Conservation (phyloP, 23 red algal species). For the Pyropia yezoensis region DNA sequence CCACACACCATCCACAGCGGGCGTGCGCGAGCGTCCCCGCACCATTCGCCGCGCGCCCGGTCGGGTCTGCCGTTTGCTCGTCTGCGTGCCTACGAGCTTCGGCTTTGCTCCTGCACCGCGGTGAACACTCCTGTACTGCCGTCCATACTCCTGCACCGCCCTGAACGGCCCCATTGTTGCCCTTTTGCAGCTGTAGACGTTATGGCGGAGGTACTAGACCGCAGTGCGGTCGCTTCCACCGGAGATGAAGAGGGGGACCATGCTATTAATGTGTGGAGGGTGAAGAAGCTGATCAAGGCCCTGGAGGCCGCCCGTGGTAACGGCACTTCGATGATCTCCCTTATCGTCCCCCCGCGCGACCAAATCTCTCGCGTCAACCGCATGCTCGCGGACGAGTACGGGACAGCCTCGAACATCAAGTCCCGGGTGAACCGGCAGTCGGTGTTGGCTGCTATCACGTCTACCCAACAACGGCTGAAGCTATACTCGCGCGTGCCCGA, state of each 20-base stretch:
- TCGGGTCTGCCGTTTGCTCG: no score
- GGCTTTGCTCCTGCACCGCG: no score
- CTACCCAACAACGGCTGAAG: constrained; percentile 98
- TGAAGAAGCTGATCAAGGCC: constrained; percentile 98
- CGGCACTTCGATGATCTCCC: constrained; percentile 97
- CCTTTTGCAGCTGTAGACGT: no score
- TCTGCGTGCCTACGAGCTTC: no score
- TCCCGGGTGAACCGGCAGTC: constrained; percentile 98
- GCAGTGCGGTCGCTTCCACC: no score
- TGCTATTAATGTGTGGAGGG: constrained; percentile 82
- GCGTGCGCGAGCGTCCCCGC: no score
- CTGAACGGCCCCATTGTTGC: no score
- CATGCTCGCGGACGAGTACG: constrained; percentile 88
- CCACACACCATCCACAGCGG: no score
- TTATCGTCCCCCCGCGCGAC: constrained; percentile 90
- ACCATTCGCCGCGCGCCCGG: no score
- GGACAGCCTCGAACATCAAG: constrained; percentile 99
- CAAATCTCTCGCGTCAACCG: constrained; percentile 76
- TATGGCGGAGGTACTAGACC: no score
- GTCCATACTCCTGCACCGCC: no score
- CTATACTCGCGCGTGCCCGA: constrained; percentile 80
- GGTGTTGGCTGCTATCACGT: constrained; percentile 92
- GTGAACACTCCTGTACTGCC: no score
- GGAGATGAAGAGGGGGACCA: constrained; percentile 71
- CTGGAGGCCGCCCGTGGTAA: constrained; percentile 92